A percentile compares a stretch with the other conserved stretches of the same genome.
Evolutionary conservation across 2,329 filamentous ascomycete genomes (phyloP).

Genomic region (Fusarium euwallaceae): DNA sequence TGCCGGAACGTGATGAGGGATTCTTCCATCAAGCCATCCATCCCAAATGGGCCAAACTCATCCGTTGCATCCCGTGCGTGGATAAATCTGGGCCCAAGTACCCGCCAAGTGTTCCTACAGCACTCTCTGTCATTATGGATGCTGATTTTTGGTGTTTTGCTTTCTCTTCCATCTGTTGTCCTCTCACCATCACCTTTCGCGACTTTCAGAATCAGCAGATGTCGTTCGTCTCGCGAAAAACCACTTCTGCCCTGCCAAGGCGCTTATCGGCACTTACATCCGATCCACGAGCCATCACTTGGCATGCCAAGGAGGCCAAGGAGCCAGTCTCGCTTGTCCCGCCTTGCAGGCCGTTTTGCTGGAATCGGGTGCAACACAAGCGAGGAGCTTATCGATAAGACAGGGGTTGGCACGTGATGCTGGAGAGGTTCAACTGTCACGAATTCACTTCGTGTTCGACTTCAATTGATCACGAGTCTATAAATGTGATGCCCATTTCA

Average conservation of each 20-base stretch:
- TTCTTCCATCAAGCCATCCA: slow-evolving; percentile 10
- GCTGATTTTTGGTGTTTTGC: neutral
- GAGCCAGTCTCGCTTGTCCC: slow-evolving; percentile 31
- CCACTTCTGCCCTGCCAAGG: slow-evolving; percentile 41
- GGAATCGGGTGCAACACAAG: slow-evolving; percentile 7
- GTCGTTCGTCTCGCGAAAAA: slow-evolving; percentile 19
- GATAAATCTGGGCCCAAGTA: slow-evolving; percentile 2
- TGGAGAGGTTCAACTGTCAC: neutral
- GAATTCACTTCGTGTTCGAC: neutral
- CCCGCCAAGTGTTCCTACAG: neutral
- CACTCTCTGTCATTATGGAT: neutral
- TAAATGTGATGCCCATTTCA: neutral
- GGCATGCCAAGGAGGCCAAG: slow-evolving; percentile 41
- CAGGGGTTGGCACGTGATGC: neutral
- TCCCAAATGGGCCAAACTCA: neutral
- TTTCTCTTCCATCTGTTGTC: neutral
- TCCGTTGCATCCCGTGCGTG: slow-evolving; percentile 18
- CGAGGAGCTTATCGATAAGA: slow-evolving; percentile 7
- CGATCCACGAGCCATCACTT: slow-evolving; percentile 42
- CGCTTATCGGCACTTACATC: slow-evolving; percentile 44
- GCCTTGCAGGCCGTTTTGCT: slow-evolving; percentile 22
- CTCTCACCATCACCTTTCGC: neutral
- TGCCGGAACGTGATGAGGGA: slow-evolving; percentile 7
- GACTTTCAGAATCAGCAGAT: slow-evolving; percentile 6
- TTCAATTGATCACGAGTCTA: neutral